phyloP scores from a whole-genome alignment of 495 filamentous ascomycete species.

The Venustampulla echinocandica region DNA sequence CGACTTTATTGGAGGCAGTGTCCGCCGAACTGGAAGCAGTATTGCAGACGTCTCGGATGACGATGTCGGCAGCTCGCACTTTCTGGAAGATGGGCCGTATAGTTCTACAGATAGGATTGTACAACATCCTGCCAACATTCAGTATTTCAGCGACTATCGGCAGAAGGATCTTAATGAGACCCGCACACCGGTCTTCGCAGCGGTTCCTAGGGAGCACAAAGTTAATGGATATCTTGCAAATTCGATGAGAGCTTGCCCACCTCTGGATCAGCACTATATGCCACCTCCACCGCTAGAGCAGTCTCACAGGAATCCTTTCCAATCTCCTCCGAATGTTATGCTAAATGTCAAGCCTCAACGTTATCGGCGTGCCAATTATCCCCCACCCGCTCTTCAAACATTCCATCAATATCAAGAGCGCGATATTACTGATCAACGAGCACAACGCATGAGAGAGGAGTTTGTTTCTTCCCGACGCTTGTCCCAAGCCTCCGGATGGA shows the following conservation, averaged over 20 bases:
- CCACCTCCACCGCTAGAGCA: slow-evolving; percentile 3
- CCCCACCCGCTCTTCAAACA: not conserved
- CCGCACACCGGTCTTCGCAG: slow-evolving; percentile 14
- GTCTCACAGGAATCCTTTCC: slow-evolving; percentile 19
- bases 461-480: not conserved
- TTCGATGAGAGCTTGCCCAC: slow-evolving; percentile 8
- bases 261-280: not conserved
- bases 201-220: slow-evolving; percentile 11
- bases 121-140: slow-evolving; percentile 15
- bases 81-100: slow-evolving; percentile 5
- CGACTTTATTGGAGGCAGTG: not conserved
- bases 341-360: not conserved
- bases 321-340: slow-evolving; percentile 10
- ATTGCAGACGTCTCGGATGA: slow-evolving; percentile 19
- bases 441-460: not conserved
- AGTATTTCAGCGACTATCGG: slow-evolving; percentile 14
- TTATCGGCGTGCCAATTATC: not conserved
- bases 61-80: slow-evolving; percentile 1
- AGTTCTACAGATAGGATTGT: slow-evolving; percentile 15
- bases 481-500: not conserved
- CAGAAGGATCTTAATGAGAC: slow-evolving; percentile 11
- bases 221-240: slow-evolving; percentile 21
- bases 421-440: not conserved
- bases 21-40: slow-evolving; percentile 16
- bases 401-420: too few relatives aligned